A percentile compares a stretch with the other conserved stretches of the same genome.
These are phyloP conservation scores for Apiospora malaysiana DNA, from an alignment of 2,329 filamentous ascomycete species.

Conservation along the genomic window DNA sequence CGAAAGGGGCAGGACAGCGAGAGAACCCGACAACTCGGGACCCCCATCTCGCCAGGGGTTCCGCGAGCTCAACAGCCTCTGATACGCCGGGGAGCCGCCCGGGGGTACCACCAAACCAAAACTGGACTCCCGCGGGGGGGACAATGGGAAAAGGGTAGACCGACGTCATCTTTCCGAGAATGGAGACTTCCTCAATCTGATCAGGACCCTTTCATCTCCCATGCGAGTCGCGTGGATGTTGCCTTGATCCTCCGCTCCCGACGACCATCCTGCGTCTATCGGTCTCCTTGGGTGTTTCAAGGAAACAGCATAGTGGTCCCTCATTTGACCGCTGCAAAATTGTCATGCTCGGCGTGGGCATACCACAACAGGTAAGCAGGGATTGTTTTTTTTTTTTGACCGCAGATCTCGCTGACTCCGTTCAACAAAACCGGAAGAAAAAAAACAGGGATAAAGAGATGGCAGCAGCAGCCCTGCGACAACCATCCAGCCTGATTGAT, in stretches of 20 bases:
- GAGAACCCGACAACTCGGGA: conserved; percentile 8
- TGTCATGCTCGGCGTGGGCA: neutral
- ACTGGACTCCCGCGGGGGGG: neutral
- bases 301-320: too few species aligned
- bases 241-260: neutral
- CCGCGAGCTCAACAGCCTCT: neutral
- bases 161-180: neutral
- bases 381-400: neutral
- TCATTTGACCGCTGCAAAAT: conserved; percentile 1
- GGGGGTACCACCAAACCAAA: neutral
- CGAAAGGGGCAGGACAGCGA: conserved; percentile 1
- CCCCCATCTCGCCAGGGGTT: conserved; percentile 9
- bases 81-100: conserved; percentile 5
- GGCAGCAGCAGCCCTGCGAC: conserved; percentile 1
- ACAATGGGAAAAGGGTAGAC: neutral
- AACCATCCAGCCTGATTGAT: neutral
- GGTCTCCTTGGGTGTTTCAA: too few species aligned
- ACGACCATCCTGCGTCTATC: too few species aligned
- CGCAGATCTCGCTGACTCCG: conserved; percentile 4
- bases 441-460: neutral
- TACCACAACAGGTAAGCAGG: neutral
- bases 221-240: neutral
- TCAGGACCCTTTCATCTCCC: neutral
- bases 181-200: neutral
- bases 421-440: neutral